phyloP scores from a whole-genome alignment of 805 yeast genomes.

The Jamesozyma piceae region DNA sequence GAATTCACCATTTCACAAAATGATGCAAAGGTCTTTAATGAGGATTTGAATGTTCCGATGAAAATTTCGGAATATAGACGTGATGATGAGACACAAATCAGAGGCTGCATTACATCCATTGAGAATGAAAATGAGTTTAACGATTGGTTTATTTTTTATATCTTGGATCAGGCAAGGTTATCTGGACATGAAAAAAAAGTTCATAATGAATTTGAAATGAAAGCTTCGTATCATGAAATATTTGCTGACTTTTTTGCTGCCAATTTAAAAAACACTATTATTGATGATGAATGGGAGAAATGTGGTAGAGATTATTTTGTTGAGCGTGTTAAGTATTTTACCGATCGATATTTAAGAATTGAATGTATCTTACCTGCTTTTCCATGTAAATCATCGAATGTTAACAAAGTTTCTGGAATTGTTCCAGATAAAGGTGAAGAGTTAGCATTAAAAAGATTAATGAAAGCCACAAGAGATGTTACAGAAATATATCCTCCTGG shows the following conservation, averaged over 20 bases:
- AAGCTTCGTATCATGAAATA: constrained; percentile 18
- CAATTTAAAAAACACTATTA: constrained; percentile 39
- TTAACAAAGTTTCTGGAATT: constrained; percentile 39
- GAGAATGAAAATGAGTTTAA: constrained; percentile 26
- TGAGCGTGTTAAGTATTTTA: constrained; percentile 38
- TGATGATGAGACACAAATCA: constrained; percentile 26
- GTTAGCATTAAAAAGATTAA: constrained; percentile 33
- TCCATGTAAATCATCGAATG: constrained; percentile 55
- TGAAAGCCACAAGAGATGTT: constrained; percentile 27
- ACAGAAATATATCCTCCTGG: constrained; percentile 45
- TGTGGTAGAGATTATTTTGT: constrained; percentile 39
- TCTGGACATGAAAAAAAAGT: constrained; percentile 15
- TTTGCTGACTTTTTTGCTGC: constrained; percentile 39
- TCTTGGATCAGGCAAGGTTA: constrained; percentile 31
- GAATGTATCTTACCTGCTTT: constrained; percentile 57
- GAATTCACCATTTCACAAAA: constrained; percentile 15
- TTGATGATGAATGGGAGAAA: constrained; percentile 41
- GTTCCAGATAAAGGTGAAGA: constrained; percentile 50
- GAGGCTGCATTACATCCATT: constrained; percentile 33
- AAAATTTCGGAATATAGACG: constrained; percentile 29
- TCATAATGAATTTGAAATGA: constrained; percentile 1
- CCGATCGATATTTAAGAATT: constrained; percentile 38
- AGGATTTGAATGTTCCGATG: constrained; percentile 15
- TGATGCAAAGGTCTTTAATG: constrained; percentile 15
- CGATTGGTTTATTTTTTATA: constrained; percentile 33